Base-by-base conservation (phyloP, 169 alveolate genomes). In the Pseudocohnilembus persalinus region DNA sequence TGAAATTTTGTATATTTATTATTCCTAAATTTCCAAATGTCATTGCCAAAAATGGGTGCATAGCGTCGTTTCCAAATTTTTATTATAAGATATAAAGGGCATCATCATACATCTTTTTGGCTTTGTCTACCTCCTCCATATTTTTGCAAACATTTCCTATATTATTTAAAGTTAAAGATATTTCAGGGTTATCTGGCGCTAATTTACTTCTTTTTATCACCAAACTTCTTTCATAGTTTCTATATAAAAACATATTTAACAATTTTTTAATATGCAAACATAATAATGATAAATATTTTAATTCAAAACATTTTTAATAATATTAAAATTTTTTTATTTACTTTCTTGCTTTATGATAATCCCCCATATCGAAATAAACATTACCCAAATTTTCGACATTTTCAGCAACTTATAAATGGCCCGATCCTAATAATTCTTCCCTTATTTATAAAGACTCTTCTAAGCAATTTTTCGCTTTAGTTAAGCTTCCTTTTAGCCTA, bases 111-210 rank as follows among this genome's bases (percentile, higher is more conserved):
- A 80, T 79, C 74, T 86, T 86, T 29, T 79, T 74, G 11, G 87
- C 82, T 64, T 86, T 86, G 20, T 80, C 90, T n/a, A 49, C 35
- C 74, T 86, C 90, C 64, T 86, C 74, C 30, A 77, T 16, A 64
- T 81, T 79, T 29, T 86, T 86, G 64, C 86, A 86, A n/a, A 83
- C 85, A 86, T 86, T 86, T 28, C 90, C 90, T 27, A 86, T 77
- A 75, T 86, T 86, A 81, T 86, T 86, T 31, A 86, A 86, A n/a
- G 90, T 86, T 31, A 86, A 15, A 4, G 90, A 86, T 25, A 86
- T 65, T 80, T 86, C 90, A 73, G 83, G 76, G 32, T 80, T 78
- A 49, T 74, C 79, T 15, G 64, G 82, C 74, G 77, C 83, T 29
- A 86, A 76, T 28, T 81, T 77, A 74, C 87, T 80, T 27, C 81